Conservation (phyloP, 192 early-diverging fungal genomes). For the Glomus cerebriforme region DNA sequence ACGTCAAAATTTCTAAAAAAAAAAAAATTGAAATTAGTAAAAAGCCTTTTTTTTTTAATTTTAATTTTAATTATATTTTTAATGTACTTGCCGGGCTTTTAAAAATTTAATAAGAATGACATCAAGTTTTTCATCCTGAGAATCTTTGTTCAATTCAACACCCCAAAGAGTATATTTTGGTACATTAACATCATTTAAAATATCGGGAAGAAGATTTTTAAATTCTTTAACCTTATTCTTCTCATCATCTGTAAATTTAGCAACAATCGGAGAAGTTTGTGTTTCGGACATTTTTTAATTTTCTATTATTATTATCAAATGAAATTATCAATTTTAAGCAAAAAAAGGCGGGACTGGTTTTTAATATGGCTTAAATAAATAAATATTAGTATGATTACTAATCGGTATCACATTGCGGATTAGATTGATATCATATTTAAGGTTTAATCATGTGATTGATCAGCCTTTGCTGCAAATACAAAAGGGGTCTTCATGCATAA, state of each 20-base stretch:
- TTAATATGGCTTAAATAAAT: too few species aligned
- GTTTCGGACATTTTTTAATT: background rate
- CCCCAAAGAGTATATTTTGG: constrained; percentile 52
- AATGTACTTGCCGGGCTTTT: constrained; percentile 45
- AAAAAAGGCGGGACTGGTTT: too few species aligned
- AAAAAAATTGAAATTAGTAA: background rate
- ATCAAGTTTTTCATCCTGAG: constrained; percentile 52
- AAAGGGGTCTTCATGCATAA: too few species aligned
- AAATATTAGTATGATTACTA: too few species aligned
- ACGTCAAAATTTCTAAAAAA: constrained; percentile 38
- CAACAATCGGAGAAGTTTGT: background rate
- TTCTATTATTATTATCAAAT: too few species aligned
- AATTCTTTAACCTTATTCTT: constrained; percentile 44
- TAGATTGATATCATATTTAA: too few species aligned
- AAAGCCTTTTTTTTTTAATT: background rate
- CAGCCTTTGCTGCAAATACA: too few species aligned
- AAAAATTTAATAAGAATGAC: constrained; percentile 63
- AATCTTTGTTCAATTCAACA: constrained; percentile 44
- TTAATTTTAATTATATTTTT: background rate
- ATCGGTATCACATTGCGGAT: too few species aligned
- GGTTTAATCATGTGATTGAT: too few species aligned
- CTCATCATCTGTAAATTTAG: constrained; percentile 46
- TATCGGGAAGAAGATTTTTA: constrained; percentile 49
- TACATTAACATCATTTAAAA: constrained; percentile 31
- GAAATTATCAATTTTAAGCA: too few species aligned